Evolutionary conservation across 2,329 filamentous ascomycete genomes (phyloP), one percentile per base, ranked within the genome.

Genomic region (Diaporthe amygdali): DNA sequence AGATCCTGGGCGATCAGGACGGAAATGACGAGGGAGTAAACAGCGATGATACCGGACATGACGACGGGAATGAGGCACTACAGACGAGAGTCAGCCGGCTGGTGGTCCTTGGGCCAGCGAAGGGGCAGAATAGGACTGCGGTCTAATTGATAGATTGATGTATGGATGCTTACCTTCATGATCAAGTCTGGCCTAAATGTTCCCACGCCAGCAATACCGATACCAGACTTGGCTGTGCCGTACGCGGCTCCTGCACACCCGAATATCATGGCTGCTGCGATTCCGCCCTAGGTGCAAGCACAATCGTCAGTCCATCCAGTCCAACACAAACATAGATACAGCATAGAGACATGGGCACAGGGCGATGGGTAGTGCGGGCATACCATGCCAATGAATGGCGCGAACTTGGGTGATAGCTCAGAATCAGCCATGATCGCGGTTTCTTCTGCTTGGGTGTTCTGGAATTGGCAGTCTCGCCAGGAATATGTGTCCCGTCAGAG

Each of bases 1-100:
- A 98, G 91, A 81, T 97, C 94, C 82, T 94, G 93, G 69, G 95
- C 94, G 81, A 99, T 99, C 76, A 99, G 90, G 79, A 99, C 96
- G 22, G 96, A 93, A 76, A 99, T 95, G 78, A 99, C 96, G 77
- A 99, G 93, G 66, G 95, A 94, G 85, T 99, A 99, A 76, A 99
- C 96, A 71, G 96, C 96, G 3, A 99, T 94, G 81, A 99, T 99
- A 90, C 96, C 96, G 77, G 96, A 97, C 96, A 99, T 99, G 86
- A 99, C 92, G 75, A 96, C 93, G 74, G 94, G 93, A 76, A 96
- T 95, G 67, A 96, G 86, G 70, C 92, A 95, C 93, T 95, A 77
- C 41, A 15, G 32, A 32, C 22, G 44, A 32, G 5, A 20, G 20
- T 68, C 32, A 72, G 71, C 34, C 8, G 22, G 9, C 20, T 17